Percentiles rank a stretch among this genome's conserved stretches.
phyloP scores from a whole-genome alignment of 768 basidiomycete genomes.

The Termitomyces sp. region DNA sequence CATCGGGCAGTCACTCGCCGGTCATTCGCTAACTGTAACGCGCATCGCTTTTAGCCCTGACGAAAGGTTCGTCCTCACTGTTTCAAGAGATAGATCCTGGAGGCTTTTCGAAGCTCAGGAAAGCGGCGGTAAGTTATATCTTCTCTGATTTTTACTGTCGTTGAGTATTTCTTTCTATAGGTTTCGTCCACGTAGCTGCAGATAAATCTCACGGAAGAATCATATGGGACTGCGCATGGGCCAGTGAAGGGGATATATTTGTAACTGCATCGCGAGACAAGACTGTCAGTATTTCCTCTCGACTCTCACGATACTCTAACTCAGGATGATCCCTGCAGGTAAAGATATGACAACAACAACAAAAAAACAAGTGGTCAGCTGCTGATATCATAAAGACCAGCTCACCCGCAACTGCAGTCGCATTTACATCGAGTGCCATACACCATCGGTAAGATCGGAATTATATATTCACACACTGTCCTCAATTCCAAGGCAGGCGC shows the following conservation, averaged over 20 bases:
- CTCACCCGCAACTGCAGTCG: conserved; percentile 82
- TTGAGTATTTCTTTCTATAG: conserved; percentile 28
- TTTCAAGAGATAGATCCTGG: conserved; percentile 93
- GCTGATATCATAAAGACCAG: conserved; percentile 59
- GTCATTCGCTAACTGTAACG: conserved; percentile 88
- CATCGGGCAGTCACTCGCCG: conserved; percentile 67
- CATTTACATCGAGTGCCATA: conserved; percentile 36
- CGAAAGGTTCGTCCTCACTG: conserved; percentile 73
- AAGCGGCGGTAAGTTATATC: conserved; percentile 30
- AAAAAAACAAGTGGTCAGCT: conserved; percentile 46
- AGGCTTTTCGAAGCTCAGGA: conserved; percentile 57
- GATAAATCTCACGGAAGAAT: conserved; percentile 90
- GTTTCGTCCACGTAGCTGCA: conserved; percentile 55
- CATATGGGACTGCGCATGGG: conserved; percentile 95
- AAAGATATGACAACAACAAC: conserved; percentile 66
- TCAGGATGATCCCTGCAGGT: conserved; percentile 40
- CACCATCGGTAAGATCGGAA: conserved; percentile 29
- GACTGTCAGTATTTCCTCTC: conserved; percentile 47
- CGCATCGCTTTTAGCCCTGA: conserved; percentile 86
- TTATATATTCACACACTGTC: not conserved
- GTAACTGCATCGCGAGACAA: conserved; percentile 96
- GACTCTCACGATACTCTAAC: not conserved
- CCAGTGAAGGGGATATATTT: conserved; percentile 69
- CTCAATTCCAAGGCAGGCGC: conserved; percentile 26
- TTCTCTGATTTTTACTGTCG: not conserved